Base-by-base conservation (phyloP, 176 grass and related monocot genomes). In the Calamus simplicifolius region DNA sequence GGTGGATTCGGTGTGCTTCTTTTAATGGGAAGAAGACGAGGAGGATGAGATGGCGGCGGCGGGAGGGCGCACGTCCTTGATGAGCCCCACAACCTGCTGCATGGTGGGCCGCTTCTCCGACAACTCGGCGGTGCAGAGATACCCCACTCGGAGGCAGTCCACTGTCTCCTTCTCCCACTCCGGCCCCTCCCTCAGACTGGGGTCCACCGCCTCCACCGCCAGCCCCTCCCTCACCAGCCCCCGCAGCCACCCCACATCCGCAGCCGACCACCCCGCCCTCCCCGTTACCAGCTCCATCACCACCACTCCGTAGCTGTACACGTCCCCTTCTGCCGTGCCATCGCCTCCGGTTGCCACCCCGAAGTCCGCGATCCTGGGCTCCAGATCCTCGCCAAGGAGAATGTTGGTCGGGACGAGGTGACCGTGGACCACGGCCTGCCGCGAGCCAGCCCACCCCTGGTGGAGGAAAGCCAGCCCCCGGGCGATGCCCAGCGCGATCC, bases 381-480 rank as follows among this genome's bases (percentile, higher is more conserved):
- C 93, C 43, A 98, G 62, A 30, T 92, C 81, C 10, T 98, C 84
- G 30, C 69, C 76, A 15, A 98, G 73, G 50, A 98, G 93, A 0
- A 98, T 50, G 63, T 98, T 98, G 58, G 87, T 57, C 0, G 75
- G 84, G 48, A 92, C 76, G 27, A 92, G 54, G 61, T 92, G 87
- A 14, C 93, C 84, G 78, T 98, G 87, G 53, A 77, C 82, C 0
- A 76, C 69, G 0, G 81, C 78, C 0, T 69, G 81, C 0, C 74
- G 35, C 16, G 77, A 74, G 28, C 92, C 83, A 0, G 84, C 84
- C 93, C 87, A 98, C 0, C 93, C 93, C 25, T 98, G 93, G 76
- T 98, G 93, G 49, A 98, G 81, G 85, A 98, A 98, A 1, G 88
- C 84, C 0, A 98, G 72, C 0, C 84, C 93, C 0, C 93, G 79